Percentiles rank a stretch among this genome's conserved stretches.
phyloP scores from a whole-genome alignment of 305 asterid genomes.

The Fraxinus latifolia region DNA sequence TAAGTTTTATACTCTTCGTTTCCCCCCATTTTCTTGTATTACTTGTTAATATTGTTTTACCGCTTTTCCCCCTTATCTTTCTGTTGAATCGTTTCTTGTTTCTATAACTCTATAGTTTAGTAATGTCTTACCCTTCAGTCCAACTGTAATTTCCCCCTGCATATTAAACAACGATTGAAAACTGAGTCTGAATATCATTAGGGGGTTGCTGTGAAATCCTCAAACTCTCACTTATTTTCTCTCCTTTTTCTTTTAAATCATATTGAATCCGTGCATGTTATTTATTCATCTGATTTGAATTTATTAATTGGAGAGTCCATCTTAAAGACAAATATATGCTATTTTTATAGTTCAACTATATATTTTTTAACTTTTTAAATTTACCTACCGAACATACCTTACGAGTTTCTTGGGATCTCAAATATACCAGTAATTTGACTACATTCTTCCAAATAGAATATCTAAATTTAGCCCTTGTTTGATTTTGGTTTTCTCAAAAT shows the following conservation, averaged over 20 bases:
- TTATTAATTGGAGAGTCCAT: constrained; percentile 4
- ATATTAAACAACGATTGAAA: background rate
- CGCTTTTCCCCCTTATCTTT: background rate
- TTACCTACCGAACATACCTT: background rate
- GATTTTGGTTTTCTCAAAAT: background rate
- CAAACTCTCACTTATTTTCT: background rate
- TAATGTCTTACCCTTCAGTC: background rate
- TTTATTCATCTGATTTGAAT: background rate
- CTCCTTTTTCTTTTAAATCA: background rate
- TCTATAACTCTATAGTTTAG: background rate
- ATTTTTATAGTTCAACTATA: background rate
- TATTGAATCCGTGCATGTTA: background rate
- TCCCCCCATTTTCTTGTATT: background rate
- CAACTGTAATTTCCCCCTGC: background rate
- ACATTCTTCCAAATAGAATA: background rate
- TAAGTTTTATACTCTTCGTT: background rate
- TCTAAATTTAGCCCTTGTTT: background rate
- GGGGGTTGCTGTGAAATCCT: background rate
- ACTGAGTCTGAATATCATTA: background rate
- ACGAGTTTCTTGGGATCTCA: constrained; percentile 6
- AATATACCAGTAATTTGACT: background rate
- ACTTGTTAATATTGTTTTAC: background rate
- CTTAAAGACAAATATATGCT: constrained; percentile 14
- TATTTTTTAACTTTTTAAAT: constrained; percentile 1
- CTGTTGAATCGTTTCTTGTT: background rate